These are phyloP conservation scores for Phyllosticta paracitricarpa DNA, from an alignment of 2,329 filamentous ascomycete genomes.

Conservation along the genomic window DNA sequence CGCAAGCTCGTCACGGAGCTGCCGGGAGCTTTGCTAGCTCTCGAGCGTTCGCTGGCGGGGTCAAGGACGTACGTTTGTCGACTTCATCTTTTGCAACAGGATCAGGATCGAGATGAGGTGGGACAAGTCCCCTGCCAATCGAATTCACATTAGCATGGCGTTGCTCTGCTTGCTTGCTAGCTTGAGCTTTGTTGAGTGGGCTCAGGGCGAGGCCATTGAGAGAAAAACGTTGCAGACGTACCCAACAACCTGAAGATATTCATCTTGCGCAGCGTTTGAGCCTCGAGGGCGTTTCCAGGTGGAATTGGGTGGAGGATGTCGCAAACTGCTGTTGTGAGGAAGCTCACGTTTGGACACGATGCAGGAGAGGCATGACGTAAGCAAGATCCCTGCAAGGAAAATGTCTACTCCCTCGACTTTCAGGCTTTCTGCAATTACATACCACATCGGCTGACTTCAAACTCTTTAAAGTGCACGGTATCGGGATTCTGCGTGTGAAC, in stretches of 20 bases:
- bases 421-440: background rate
- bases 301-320: background rate
- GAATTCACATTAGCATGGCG: background rate
- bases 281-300: constrained; percentile 4
- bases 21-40: background rate
- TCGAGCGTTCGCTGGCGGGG: background rate
- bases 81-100: constrained; percentile 89
- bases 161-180: background rate
- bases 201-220: background rate
- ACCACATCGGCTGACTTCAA: background rate
- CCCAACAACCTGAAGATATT: constrained; percentile 61
- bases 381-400: background rate
- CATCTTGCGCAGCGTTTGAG: constrained; percentile 37
- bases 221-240: constrained; percentile 27
- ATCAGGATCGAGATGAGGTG: constrained; percentile 92
- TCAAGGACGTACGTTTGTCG: constrained; percentile 58
- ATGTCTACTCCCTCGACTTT: background rate
- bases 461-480: background rate
- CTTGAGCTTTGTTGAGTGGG: constrained; percentile 3
- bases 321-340: background rate
- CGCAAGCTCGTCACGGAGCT: background rate
- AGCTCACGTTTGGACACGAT: constrained; percentile 10
- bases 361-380: background rate
- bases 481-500: background rate
- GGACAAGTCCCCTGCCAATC: constrained; percentile 73